Conservation (phyloP, 106 monocot species). For the Allium fistulosum region DNA sequence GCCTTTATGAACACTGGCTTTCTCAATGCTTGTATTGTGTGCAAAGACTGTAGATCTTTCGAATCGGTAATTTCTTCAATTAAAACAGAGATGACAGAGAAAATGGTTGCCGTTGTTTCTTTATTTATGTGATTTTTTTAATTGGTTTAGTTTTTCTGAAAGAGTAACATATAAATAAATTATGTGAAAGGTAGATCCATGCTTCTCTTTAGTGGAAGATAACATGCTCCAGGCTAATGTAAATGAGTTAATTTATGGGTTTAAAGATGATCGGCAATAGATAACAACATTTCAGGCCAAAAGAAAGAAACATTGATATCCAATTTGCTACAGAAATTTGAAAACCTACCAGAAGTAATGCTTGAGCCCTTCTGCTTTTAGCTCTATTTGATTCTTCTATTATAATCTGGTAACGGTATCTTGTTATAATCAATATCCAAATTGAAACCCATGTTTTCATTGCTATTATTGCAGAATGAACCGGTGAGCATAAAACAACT, state of each 20-base stretch:
- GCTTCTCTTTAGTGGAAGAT: conserved; percentile 53
- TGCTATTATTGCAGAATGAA: conserved; percentile 42
- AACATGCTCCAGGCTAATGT: conserved; percentile 21
- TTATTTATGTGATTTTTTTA: neutral
- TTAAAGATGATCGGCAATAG: conserved; percentile 63
- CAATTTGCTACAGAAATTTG: too few species aligned
- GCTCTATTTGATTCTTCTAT: too few species aligned
- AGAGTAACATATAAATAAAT: neutral
- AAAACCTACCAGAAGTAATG: too few species aligned
- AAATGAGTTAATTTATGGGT: conserved; percentile 37
- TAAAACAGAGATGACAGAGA: conserved; percentile 27
- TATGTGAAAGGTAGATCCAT: conserved; percentile 59
- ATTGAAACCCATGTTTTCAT: neutral
- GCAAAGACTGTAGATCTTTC: conserved; percentile 42
- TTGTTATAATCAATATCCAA: too few species aligned
- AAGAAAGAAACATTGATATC: too few species aligned
- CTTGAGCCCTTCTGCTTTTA: too few species aligned
- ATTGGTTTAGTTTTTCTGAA: neutral
- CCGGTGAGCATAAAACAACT: conserved; percentile 39
- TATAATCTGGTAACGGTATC: too few species aligned
- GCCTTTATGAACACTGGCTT: conserved; percentile 65
- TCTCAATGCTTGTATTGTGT: conserved; percentile 70
- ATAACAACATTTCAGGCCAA: too few species aligned
- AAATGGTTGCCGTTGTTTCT: conserved; percentile 39
- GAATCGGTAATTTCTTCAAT: conserved; percentile 32